Base-by-base conservation (phyloP, 1,139 yeast species). In the Kazachstania sp. region DNA sequence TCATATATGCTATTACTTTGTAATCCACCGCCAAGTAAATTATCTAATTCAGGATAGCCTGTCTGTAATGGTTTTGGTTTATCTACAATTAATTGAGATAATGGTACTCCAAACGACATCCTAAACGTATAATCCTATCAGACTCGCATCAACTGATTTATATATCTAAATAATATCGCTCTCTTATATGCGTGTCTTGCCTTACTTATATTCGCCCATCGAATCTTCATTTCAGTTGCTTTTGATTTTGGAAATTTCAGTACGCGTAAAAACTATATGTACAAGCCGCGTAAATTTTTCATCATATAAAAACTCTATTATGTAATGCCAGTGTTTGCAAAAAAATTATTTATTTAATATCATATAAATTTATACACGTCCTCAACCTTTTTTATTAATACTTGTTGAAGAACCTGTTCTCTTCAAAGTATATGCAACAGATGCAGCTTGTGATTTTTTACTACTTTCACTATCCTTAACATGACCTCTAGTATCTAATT, bases 401-500 rank as follows among this genome's bases (percentile, higher is more conserved):
- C 41, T 50, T 2, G 42, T 51, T 3, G 53, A 39, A 12, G 57
- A 54, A 9, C 53, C 54, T 5, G 56, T 49, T 38, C 64, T 56
- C 48, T 54, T 61, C 55, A 61, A 39, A n/a, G 57, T 60, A 49
- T 62, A 63, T 5, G 59, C 60, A 23, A 51, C 60, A 28, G 61
- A 49, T 3, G 65, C 66, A 26, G 52, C 53, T 41, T 61, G 59
- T 7, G 67, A 62, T 45, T 60, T 63, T 48, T 54, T 46, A 53
- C 71, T 66, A 44, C 70, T 63, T 45, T 60, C 69, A 56, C 71
- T 67, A 45, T 68, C 59, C 51, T 65, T 66, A 19, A 68, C 59
- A 62, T 83, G 90, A 12, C 92, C 92, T 57, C 90, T 71, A 57
- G 83, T 86, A 61, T 83, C 90, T 57, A 83, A 70, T 41, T 79